Percentiles rank a stretch among this genome's conserved stretches.
Evolutionary conservation across 805 yeast genomes (phyloP).

Genomic region (Saturnispora saitoi): DNA sequence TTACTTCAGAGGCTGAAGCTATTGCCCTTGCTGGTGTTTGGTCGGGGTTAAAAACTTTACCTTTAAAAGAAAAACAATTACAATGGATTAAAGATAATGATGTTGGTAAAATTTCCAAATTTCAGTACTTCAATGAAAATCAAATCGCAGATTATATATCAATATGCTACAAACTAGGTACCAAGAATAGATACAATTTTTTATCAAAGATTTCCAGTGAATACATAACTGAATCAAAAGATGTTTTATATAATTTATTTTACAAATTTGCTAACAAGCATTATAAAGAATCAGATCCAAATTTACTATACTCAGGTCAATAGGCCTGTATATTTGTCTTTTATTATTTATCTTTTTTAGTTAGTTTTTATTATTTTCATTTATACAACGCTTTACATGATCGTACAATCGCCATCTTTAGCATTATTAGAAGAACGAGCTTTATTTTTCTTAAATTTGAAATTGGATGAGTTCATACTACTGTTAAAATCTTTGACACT

Average conservation of each 20-base stretch:
- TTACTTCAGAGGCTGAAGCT: slow-evolving; percentile 41
- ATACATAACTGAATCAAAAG: slow-evolving; percentile 7
- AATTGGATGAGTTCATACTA: background rate
- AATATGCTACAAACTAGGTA: slow-evolving; percentile 8
- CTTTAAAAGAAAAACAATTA: slow-evolving; percentile 23
- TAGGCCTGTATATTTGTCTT: too few species aligned
- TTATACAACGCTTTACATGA: slow-evolving; percentile 20
- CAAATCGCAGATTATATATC: slow-evolving; percentile 11
- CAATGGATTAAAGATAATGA: slow-evolving; percentile 14
- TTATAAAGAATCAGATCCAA: slow-evolving; percentile 7
- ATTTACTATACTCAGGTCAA: background rate
- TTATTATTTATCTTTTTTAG: background rate
- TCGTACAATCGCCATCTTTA: slow-evolving; percentile 25
- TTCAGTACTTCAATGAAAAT: slow-evolving; percentile 13
- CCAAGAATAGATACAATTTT: slow-evolving; percentile 11
- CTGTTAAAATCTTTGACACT: background rate
- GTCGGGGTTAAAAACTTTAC: slow-evolving; percentile 35
- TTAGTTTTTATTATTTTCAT: background rate
- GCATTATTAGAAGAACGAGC: slow-evolving; percentile 3
- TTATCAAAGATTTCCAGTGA: slow-evolving; percentile 1
- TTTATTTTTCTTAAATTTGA: slow-evolving; percentile 5
- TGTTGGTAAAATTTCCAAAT: slow-evolving; percentile 12
- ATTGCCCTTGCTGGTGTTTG: slow-evolving; percentile 50
- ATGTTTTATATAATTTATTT: slow-evolving; percentile 9
- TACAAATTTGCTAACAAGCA: slow-evolving; percentile 11